phyloP scores from a whole-genome alignment of 768 basidiomycete species.

The Inosperma sp. region DNA sequence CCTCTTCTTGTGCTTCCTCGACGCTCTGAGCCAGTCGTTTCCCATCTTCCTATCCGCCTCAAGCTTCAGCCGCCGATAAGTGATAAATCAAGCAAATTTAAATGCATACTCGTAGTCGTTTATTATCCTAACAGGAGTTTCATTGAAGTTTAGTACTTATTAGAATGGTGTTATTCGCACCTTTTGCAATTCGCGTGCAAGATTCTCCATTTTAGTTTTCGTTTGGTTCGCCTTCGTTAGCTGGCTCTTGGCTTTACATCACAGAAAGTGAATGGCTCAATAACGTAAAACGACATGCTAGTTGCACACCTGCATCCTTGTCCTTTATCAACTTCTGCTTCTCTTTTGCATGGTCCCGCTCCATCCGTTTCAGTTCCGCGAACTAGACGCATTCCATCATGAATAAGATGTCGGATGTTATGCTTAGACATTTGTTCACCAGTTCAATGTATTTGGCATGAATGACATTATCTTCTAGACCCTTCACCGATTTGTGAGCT shows the following conservation, averaged over 20 bases:
- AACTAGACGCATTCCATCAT: conserved; percentile 47
- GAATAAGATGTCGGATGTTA: conserved; percentile 16
- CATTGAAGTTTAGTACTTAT: conserved; percentile 6
- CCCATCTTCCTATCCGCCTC: conserved; percentile 65
- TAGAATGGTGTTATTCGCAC: conserved; percentile 36
- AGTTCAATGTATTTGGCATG: conserved; percentile 86
- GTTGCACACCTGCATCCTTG: conserved; percentile 72
- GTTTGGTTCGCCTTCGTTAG: conserved; percentile 85
- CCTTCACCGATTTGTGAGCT: conserved; percentile 81
- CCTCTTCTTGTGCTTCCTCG: conserved; percentile 86
- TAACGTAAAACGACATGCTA: conserved; percentile 3
- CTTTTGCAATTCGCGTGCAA: conserved; percentile 87
- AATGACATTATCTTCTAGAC: conserved; percentile 75
- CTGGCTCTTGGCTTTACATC: conserved; percentile 67
- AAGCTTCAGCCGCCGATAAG: too few relatives aligned
- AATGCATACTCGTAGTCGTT: conserved; percentile 68
- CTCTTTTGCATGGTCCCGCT: conserved; percentile 87
- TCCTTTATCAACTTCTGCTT: conserved; percentile 88
- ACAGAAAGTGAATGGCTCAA: conserved; percentile 9
- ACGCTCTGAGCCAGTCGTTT: conserved; percentile 74
- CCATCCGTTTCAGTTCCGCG: conserved; percentile 80
- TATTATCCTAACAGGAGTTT: conserved; percentile 63
- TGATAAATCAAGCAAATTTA: conserved; percentile 14
- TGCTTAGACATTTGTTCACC: conserved; percentile 42
- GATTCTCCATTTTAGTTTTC: conserved; percentile 85